Percentiles rank a stretch among this genome's conserved stretches.
Evolutionary conservation across 2,329 filamentous ascomycete species (phyloP).

Genomic region (Cladosporium sp.): DNA sequence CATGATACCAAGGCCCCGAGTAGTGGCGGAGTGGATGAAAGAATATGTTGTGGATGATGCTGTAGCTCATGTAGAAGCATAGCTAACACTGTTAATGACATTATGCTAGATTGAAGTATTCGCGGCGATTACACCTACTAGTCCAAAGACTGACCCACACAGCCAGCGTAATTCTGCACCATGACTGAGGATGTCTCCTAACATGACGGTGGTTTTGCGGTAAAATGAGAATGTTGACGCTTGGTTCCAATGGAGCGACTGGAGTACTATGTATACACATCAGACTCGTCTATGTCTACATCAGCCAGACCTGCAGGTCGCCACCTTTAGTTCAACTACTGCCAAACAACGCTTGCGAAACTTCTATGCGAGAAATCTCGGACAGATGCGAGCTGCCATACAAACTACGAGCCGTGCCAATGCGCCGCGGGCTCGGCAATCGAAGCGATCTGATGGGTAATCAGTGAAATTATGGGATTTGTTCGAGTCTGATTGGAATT

Average conservation of each 20-base stretch:
- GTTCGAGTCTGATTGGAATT: too few species aligned
- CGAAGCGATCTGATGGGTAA: neutral
- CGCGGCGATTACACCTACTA: neutral
- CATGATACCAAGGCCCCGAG: slow-evolving; percentile 41
- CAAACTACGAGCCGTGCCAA: neutral
- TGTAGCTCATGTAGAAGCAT: neutral
- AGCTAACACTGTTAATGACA: neutral
- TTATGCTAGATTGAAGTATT: neutral
- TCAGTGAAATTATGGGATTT: too few species aligned
- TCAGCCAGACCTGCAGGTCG: too few species aligned
- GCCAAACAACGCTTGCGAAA: neutral
- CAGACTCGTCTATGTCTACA: neutral
- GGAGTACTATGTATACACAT: neutral
- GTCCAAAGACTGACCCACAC: neutral
- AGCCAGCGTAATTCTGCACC: neutral
- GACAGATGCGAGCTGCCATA: neutral
- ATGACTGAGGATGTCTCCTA: neutral
- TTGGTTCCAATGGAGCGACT: neutral
- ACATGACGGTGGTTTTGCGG: neutral
- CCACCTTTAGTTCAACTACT: neutral
- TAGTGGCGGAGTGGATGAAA: slow-evolving; percentile 47
- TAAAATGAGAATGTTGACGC: neutral
- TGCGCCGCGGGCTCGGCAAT: neutral
- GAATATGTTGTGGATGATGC: slow-evolving; percentile 40
- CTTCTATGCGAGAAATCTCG: neutral